These are phyloP conservation scores for Exophiala phaeomuriformis DNA, from an alignment of 2,329 filamentous ascomycete genomes.

Conservation along the genomic window DNA sequence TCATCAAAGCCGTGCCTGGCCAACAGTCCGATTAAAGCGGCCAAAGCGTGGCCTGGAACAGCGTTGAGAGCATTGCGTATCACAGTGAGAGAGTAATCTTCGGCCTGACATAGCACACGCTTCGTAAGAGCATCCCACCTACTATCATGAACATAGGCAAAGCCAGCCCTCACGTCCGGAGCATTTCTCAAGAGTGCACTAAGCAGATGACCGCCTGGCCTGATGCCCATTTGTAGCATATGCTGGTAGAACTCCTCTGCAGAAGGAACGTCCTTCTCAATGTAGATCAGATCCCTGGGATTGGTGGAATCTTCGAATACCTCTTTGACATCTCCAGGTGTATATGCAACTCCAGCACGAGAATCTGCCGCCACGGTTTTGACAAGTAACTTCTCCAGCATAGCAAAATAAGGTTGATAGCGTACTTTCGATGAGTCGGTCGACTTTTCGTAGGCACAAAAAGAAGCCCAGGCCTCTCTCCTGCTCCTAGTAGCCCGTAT, in stretches of 20 bases:
- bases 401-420: constrained; percentile 42
- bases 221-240: constrained; percentile 43
- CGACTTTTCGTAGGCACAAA: constrained; percentile 48
- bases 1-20: constrained; percentile 29
- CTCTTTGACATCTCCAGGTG: constrained; percentile 51
- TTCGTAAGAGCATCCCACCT: constrained; percentile 31
- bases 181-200: constrained; percentile 45
- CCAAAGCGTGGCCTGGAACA: constrained; percentile 35
- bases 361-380: constrained; percentile 28
- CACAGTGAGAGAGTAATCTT: constrained; percentile 16
- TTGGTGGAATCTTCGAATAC: constrained; percentile 49
- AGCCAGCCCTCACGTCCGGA: constrained; percentile 34
- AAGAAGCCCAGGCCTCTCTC: constrained; percentile 59
- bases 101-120: constrained; percentile 13
- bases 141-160: constrained; percentile 39
- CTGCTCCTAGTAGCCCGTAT: constrained; percentile 54
- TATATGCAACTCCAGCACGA: constrained; percentile 3
- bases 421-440: constrained; percentile 29
- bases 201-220: constrained; percentile 40
- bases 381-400: constrained; percentile 50
- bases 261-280: constrained; percentile 47
- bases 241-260: constrained; percentile 45
- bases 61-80: constrained; percentile 25
- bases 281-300: constrained; percentile 51
- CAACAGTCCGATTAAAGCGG: constrained; percentile 40